Percentiles rank a stretch among this genome's conserved stretches.
Evolutionary conservation across 129 eudicot species (phyloP).

Genomic region (Lonicera japonica): DNA sequence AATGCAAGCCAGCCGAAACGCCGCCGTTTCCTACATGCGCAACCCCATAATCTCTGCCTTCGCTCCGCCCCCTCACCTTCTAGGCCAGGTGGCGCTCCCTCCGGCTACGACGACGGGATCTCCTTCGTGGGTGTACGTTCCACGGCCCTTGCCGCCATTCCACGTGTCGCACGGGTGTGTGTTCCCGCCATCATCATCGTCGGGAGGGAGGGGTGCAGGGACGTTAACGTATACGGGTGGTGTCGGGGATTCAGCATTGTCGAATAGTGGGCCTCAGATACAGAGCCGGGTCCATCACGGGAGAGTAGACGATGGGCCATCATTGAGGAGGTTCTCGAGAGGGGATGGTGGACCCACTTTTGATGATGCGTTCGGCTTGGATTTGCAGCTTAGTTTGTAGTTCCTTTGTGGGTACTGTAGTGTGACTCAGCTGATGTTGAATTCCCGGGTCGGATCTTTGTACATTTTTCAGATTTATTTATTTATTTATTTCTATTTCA

Average conservation of each 20-base stretch:
- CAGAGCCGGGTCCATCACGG: constrained; percentile 31
- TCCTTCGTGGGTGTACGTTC: constrained; percentile 64
- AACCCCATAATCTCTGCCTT: constrained; percentile 91
- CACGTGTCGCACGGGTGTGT: constrained; percentile 72
- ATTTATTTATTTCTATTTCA: constrained; percentile 37
- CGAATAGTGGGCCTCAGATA: constrained; percentile 41
- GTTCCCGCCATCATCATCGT: constrained; percentile 31
- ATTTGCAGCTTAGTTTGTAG: constrained; percentile 41
- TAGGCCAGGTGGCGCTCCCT: constrained; percentile 42
- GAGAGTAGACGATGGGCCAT: constrained; percentile 51
- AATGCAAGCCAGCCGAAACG: constrained; percentile 86
- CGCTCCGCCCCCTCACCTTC: constrained; percentile 78
- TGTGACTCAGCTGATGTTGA: constrained; percentile 15
- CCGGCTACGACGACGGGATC: constrained; percentile 32
- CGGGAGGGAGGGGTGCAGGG: constrained; percentile 46
- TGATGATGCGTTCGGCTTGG: constrained; percentile 71
- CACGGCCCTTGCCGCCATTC: constrained; percentile 72
- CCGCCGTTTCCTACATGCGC: constrained; percentile 72
- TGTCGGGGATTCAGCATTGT: constrained; percentile 45
- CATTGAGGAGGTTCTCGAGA: constrained; percentile 56
- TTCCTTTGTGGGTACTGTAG: not conserved
- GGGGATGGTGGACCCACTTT: constrained; percentile 63
- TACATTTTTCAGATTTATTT: constrained; percentile 49
- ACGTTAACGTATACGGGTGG: constrained; percentile 42
- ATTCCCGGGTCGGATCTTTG: constrained; percentile 35